Evolutionary conservation across 2,329 filamentous ascomycete species (phyloP).

Genomic region (Furcasterigmium furcatum): DNA sequence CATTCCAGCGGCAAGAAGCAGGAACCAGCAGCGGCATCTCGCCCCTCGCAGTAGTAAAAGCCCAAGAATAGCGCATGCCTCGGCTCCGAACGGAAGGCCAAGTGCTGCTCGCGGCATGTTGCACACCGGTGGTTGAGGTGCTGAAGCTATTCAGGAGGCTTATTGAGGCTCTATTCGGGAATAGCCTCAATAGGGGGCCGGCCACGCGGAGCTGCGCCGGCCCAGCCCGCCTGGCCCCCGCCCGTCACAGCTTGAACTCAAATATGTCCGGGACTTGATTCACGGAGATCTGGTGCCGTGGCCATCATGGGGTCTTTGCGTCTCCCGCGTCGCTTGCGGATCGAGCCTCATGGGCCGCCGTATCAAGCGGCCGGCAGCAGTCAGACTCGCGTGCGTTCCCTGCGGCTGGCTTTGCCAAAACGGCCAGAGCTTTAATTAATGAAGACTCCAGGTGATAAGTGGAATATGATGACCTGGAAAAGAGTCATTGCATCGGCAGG

Average conservation of each 20-base stretch:
- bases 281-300: background rate
- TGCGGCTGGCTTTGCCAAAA: no score
- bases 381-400: no score
- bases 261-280: no score
- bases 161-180: slow-evolving; percentile 1
- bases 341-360: background rate
- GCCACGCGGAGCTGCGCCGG: no score
- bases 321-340: background rate
- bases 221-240: no score
- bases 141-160: background rate
- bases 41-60: background rate
- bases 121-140: background rate
- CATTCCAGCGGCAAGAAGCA: background rate
- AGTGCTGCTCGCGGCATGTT: background rate
- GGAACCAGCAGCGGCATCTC: background rate
- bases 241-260: no score
- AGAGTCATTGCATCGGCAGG: no score
- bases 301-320: slow-evolving; percentile 1
- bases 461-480: no score
- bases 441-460: no score
- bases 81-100: background rate
- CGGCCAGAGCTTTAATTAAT: no score
- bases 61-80: background rate
- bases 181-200: background rate
- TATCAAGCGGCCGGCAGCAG: no score